A percentile compares a stretch with the other conserved stretches of the same genome.
Evolutionary conservation across 441 rosid genomes (phyloP).

Genomic region (Macaranga tanarius): DNA sequence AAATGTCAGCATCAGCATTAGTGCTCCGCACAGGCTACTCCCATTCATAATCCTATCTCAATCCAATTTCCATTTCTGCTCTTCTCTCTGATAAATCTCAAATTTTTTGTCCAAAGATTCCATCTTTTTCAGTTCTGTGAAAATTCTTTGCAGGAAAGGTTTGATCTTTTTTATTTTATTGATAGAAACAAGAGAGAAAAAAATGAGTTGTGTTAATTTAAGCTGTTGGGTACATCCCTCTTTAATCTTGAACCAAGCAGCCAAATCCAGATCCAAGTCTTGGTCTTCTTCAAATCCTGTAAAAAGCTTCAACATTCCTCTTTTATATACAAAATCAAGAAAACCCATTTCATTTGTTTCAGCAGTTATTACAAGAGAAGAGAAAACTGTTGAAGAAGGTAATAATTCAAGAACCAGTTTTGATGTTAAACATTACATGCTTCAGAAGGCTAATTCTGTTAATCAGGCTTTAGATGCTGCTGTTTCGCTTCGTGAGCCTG

Average conservation of each 20-base stretch:
- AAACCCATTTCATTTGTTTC: conserved; percentile 35
- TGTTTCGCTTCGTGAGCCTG: conserved; percentile 55
- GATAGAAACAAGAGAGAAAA: too few species aligned
- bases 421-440: conserved; percentile 71
- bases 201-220: conserved; percentile 55
- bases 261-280: conserved; percentile 39
- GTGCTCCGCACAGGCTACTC: too few species aligned
- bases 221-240: conserved; percentile 43
- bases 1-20: too few species aligned
- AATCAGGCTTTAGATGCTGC: conserved; percentile 65
- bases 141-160: too few species aligned
- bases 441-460: conserved; percentile 46
- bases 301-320: background rate
- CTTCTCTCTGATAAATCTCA: background rate
- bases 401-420: conserved; percentile 32
- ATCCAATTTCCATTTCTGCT: background rate
- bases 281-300: background rate
- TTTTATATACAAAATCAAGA: too few species aligned
- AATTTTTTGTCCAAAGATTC: background rate
- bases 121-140: background rate
- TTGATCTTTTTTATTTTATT: too few species aligned
- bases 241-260: conserved; percentile 30
- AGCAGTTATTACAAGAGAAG: conserved; percentile 48
- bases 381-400: conserved; percentile 22
- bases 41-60: background rate